Evolutionary conservation across 495 filamentous ascomycete genomes (phyloP).

Genomic region (Daldinia bambusicola): DNA sequence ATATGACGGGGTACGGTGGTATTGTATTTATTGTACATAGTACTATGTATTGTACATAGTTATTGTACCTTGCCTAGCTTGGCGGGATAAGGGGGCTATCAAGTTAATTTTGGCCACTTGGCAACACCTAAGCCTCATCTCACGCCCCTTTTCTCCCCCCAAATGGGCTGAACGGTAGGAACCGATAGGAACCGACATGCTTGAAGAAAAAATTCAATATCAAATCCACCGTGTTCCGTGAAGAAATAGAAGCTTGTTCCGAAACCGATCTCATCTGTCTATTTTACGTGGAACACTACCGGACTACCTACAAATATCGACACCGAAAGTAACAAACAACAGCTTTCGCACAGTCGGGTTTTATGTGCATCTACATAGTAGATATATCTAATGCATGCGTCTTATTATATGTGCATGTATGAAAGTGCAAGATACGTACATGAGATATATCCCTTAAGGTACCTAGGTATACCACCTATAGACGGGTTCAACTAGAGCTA

Average conservation of each 20-base stretch:
- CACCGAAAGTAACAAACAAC: background rate
- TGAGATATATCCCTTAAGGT: too few species aligned
- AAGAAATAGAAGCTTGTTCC: too few species aligned
- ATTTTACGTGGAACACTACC: background rate
- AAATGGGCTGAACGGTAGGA: too few species aligned
- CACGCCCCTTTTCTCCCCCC: constrained; percentile 21
- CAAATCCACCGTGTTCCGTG: too few species aligned
- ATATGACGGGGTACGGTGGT: constrained; percentile 7
- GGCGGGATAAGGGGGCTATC: constrained; percentile 22
- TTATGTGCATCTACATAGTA: background rate
- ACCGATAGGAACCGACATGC: too few species aligned
- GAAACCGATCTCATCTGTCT: constrained; percentile 22
- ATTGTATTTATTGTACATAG: too few species aligned
- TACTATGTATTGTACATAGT: too few species aligned
- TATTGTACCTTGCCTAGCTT: constrained; percentile 19
- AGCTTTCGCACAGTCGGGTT: background rate
- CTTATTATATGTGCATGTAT: background rate
- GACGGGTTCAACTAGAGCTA: background rate
- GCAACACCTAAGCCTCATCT: constrained; percentile 40
- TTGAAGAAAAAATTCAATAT: too few species aligned
- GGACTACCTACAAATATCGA: background rate
- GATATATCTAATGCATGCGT: background rate
- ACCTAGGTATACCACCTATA: too few species aligned
- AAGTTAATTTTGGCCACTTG: constrained; percentile 46
- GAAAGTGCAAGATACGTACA: too few species aligned